phyloP scores from a whole-genome alignment of 441 rosid species.

The Adansonia madagascariensis region DNA sequence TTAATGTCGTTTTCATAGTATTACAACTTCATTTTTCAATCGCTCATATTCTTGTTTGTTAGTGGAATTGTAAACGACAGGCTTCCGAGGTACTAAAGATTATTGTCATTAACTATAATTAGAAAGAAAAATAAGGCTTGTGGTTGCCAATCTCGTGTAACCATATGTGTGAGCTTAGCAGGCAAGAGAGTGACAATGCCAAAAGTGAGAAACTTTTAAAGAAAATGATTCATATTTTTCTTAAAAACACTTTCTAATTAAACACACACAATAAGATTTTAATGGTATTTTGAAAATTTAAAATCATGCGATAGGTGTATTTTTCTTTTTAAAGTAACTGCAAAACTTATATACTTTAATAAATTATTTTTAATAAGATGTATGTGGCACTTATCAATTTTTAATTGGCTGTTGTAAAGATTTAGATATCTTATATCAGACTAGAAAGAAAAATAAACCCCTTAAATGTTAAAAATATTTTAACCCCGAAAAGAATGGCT shows the following conservation, averaged over 20 bases:
- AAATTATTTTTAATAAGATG: not conserved
- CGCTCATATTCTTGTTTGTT: too few relatives aligned
- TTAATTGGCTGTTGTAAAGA: not conserved
- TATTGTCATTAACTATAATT: not conserved
- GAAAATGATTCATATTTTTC: not conserved
- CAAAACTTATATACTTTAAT: too few relatives aligned
- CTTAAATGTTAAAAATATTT: too few relatives aligned
- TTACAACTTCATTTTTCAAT: too few relatives aligned
- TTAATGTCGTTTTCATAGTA: too few relatives aligned
- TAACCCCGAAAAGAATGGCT: not conserved
- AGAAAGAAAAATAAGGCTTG: not conserved
- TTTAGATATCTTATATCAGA: too few relatives aligned
- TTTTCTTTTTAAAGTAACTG: too few relatives aligned
- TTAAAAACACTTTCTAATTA: not conserved
- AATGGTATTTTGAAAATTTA: not conserved
- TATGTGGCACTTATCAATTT: not conserved
- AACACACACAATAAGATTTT: too few relatives aligned
- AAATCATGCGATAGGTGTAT: not conserved
- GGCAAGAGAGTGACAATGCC: not conserved
- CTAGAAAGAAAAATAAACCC: not conserved
- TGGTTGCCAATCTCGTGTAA: not conserved
- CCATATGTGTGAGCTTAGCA: not conserved
- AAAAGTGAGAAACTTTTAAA: not conserved
- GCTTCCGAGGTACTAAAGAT: too few relatives aligned
- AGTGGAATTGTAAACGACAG: too few relatives aligned